These are phyloP conservation scores for Diaporthe velutina DNA, from an alignment of 2,329 filamentous ascomycete genomes.

Conservation along the genomic window DNA sequence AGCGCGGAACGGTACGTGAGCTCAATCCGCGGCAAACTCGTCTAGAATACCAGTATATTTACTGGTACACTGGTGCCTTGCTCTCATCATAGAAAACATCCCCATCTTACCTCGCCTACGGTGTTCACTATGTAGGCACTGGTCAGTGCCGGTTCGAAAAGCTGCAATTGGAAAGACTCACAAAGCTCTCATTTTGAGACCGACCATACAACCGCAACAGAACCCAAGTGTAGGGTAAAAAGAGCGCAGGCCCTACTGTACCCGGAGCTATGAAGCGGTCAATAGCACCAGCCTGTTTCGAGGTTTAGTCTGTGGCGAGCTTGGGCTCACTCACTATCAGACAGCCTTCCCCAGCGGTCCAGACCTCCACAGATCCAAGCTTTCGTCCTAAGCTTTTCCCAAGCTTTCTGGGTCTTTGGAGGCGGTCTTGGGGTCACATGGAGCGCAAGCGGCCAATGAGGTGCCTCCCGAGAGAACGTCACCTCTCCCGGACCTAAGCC, in stretches of 20 bases:
- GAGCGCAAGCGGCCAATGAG: background rate
- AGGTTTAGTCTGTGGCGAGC: background rate
- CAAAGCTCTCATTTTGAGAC: background rate
- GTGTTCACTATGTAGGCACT: background rate
- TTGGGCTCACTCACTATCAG: background rate
- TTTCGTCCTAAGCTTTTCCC: conserved; percentile 19
- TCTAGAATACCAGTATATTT: no score
- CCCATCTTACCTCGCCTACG: background rate
- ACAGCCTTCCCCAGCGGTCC: background rate
- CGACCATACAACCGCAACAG: background rate
- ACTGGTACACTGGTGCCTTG: no score
- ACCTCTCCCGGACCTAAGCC: background rate
- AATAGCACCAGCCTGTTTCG: background rate
- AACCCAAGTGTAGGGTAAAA: background rate
- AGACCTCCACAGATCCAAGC: conserved; percentile 21
- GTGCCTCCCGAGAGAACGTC: background rate
- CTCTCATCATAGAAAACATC: background rate
- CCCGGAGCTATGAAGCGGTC: background rate
- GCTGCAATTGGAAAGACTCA: no score
- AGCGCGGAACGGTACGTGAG: no score
- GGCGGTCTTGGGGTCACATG: background rate
- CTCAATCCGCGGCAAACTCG: background rate
- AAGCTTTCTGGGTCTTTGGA: conserved; percentile 7
- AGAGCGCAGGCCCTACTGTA: background rate
- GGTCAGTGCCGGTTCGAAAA: background rate